Evolutionary conservation across 345 rosid species (phyloP), one percentile per base, ranked within the genome.

Genomic region (Aquilaria malaccensis): DNA sequence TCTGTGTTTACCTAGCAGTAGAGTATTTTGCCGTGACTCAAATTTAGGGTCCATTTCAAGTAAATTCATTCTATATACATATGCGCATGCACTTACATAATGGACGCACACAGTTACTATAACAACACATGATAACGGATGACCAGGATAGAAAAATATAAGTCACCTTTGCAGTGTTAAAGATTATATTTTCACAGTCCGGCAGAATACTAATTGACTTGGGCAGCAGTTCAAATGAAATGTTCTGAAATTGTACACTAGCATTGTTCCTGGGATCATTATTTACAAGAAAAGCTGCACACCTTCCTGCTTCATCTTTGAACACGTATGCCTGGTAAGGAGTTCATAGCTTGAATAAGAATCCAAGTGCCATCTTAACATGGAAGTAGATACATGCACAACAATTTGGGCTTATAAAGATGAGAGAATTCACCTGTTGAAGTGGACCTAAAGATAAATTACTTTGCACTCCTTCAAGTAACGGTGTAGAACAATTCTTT

Each of bases 251-350:
- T 45, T 74, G 74, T 4, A 86, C 73, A 0, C 73, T 69, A 45
- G 66, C 76, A 45, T 54, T 72, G 12, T 65, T 54, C 13, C 6
- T 33, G 3, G 61, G 29, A 65, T 83, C 77, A 49, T 70, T 73
- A 68, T 93, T 93, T n/a, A 93, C 81, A 7, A 93, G 82, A 74
- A 93, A 93, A 10, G 90, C 97, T 7, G 74, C 82, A 68, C 98
- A 93, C 71, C 80, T 88, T 66, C 81, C 80, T 5, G 47, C 65
- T 33, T 64, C 43, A 63, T 74, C 85, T 72, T 77, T 78, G 55
- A 79, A 93, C 14, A 89, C 85, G 73, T 87, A 93, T 51, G 97
- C 96, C 86, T 87, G 1, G 22, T 22, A 22, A 22, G 22, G 22
- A 22, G 22, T 22, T 22, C 22, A 22, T 22, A 22, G 22, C 22